A percentile compares a stretch with the other conserved stretches of the same genome.
Conservation (phyloP, 1,284 basidiomycete species). For the Melampsora larici-populina region DNA sequence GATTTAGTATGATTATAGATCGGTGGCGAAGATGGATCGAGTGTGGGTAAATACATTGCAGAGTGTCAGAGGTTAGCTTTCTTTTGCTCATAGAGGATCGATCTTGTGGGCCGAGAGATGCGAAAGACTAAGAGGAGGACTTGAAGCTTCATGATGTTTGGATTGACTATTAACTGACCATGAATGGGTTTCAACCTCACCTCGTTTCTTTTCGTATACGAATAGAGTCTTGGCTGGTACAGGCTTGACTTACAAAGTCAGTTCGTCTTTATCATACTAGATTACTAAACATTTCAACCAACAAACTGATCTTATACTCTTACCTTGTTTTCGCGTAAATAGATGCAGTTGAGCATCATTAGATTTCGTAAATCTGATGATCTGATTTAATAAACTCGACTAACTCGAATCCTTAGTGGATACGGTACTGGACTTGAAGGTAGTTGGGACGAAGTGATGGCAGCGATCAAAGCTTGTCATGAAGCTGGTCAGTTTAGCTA, state of each 20-base stretch:
- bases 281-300: not conserved
- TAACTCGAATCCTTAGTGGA: constrained; percentile 6
- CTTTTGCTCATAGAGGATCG: too few species aligned
- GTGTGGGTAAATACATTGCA: constrained; percentile 34
- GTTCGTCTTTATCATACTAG: not conserved
- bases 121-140: too few species aligned
- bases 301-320: not conserved
- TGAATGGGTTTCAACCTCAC: too few species aligned
- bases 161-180: too few species aligned
- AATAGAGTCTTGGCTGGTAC: not conserved
- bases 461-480: constrained; percentile 31
- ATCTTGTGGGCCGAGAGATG: too few species aligned
- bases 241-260: constrained; percentile 17
- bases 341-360: not conserved
- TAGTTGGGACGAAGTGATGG: constrained; percentile 34
- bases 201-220: not conserved
- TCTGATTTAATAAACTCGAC: not conserved
- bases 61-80: constrained; percentile 31
- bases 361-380: not conserved
- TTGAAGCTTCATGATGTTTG: too few species aligned
- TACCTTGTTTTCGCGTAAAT: not conserved
- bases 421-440: constrained; percentile 38
- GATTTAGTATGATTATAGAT: not conserved
- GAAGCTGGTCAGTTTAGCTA: constrained; percentile 19
- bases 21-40: constrained; percentile 32